Evolutionary conservation across 2,329 filamentous ascomycete genomes (phyloP).

Genomic region (Grosmannia huntii): DNA sequence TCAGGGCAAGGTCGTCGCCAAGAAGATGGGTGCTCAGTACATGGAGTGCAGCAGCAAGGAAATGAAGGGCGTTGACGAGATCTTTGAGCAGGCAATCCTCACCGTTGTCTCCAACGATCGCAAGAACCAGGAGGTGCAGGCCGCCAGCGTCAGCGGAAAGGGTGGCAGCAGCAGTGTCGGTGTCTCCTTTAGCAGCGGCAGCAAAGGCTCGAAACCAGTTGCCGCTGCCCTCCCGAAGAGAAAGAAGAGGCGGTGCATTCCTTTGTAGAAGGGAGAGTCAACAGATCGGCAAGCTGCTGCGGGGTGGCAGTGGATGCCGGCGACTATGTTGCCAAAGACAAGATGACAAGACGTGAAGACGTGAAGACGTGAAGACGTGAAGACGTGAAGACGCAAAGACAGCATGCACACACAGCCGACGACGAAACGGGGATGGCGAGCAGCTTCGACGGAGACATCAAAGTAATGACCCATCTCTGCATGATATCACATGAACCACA

Average conservation of each 20-base stretch:
- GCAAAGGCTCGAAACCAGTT: conserved; percentile 14
- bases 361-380: not conserved
- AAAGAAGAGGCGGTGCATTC: conserved; percentile 74
- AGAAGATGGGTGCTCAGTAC: conserved; percentile 89
- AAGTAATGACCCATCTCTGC: conserved; percentile 4
- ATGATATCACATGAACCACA: conserved; percentile 1
- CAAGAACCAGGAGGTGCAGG: conserved; percentile 44
- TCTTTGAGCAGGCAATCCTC: conserved; percentile 84
- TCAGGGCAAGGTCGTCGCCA: conserved; percentile 76
- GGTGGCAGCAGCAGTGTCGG: conserved; percentile 19
- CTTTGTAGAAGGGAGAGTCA: conserved; percentile 52
- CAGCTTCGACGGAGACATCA: not conserved
- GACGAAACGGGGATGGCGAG: not conserved
- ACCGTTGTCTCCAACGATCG: conserved; percentile 74
- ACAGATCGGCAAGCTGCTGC: no score
- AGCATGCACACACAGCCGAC: not conserved
- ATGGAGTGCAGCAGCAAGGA: conserved; percentile 99
- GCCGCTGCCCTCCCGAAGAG: conserved; percentile 44
- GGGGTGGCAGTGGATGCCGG: not conserved
- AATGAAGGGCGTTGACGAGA: conserved; percentile 89
- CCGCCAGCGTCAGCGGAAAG: conserved; percentile 21
- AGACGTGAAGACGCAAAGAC: not conserved
- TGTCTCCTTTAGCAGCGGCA: conserved; percentile 14
- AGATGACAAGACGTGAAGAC: not conserved
- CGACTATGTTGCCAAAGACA: not conserved